A percentile compares a stretch with the other conserved stretches of the same genome.
phyloP scores from a whole-genome alignment of 768 basidiomycete species.

The Cyclocybe aegerita region DNA sequence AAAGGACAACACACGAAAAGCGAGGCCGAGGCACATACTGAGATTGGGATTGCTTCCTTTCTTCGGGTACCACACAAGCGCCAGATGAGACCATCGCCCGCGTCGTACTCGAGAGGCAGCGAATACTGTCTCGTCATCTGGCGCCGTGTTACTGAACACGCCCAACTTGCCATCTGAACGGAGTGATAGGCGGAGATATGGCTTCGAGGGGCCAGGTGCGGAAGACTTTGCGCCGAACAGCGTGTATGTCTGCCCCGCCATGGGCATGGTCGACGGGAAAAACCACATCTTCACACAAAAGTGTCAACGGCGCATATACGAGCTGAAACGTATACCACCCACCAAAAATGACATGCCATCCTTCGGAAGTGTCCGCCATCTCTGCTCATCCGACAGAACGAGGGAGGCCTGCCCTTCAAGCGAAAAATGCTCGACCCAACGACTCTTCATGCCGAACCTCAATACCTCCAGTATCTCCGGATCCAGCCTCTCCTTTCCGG shows the following conservation, averaged over 20 bases:
- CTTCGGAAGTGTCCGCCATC: slow-evolving; percentile 48
- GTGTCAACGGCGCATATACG: background rate
- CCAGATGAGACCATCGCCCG: slow-evolving; percentile 71
- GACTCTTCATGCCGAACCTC: slow-evolving; percentile 66
- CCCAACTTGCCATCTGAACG: slow-evolving; percentile 55
- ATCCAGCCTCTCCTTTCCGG: slow-evolving; percentile 51
- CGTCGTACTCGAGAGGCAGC: slow-evolving; percentile 46
- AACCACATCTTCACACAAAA: slow-evolving; percentile 43
- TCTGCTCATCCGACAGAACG: slow-evolving; percentile 36
- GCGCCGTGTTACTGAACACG: slow-evolving; percentile 35
- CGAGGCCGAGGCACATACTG: no score
- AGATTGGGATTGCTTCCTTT: slow-evolving; percentile 54
- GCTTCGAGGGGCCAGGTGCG: slow-evolving; percentile 12
- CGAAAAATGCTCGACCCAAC: slow-evolving; percentile 80
- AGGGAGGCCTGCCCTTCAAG: slow-evolving; percentile 58
- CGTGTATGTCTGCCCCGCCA: slow-evolving; percentile 21
- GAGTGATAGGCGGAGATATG: slow-evolving; percentile 31
- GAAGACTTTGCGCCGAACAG: slow-evolving; percentile 31
- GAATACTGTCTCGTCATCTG: slow-evolving; percentile 39
- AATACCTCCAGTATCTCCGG: slow-evolving; percentile 69
- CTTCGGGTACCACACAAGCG: slow-evolving; percentile 65
- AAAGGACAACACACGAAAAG: no score
- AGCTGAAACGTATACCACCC: slow-evolving; percentile 3
- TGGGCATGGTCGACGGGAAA: slow-evolving; percentile 43
- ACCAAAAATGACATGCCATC: slow-evolving; percentile 78